Conservation (phyloP, 2,329 filamentous ascomycete species). For the Pseudogymnoascus sp. region DNA sequence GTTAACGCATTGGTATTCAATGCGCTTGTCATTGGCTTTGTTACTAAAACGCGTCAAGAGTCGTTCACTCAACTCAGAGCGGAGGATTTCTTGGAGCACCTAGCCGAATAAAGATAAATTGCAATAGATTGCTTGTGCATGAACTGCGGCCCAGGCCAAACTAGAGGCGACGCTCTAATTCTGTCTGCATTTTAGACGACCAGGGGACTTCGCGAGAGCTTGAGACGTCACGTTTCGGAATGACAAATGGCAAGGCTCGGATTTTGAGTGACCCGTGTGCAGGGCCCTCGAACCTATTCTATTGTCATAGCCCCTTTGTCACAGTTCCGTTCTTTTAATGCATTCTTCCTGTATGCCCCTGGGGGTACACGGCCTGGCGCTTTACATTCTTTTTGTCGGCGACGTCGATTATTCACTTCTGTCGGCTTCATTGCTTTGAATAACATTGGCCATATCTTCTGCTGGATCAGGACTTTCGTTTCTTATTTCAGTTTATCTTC, state of each 20-base stretch:
- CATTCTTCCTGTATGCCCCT: background rate
- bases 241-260: background rate
- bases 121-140: conserved; percentile 5
- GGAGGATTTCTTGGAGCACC: background rate
- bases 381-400: conserved; percentile 3
- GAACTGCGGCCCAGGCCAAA: background rate
- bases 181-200: background rate
- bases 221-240: conserved; percentile 1
- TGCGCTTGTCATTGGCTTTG: conserved; percentile 46
- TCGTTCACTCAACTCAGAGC: too few species aligned
- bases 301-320: conserved; percentile 5
- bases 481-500: conserved; percentile 2
- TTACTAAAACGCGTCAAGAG: too few species aligned
- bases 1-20: conserved; percentile 87
- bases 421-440: background rate
- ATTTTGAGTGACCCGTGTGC: conserved; percentile 4
- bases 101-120: background rate
- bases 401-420: background rate
- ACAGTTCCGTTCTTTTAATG: conserved; percentile 4
- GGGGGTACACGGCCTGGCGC: background rate
- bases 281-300: conserved; percentile 3
- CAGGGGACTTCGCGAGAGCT: background rate
- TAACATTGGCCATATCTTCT: conserved; percentile 5
- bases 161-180: background rate
- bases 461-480: conserved; percentile 3